Evolutionary conservation across 257 asterid species (phyloP), one percentile per base, ranked within the genome.

Genomic region (Fraxinus pennsylvanica): DNA sequence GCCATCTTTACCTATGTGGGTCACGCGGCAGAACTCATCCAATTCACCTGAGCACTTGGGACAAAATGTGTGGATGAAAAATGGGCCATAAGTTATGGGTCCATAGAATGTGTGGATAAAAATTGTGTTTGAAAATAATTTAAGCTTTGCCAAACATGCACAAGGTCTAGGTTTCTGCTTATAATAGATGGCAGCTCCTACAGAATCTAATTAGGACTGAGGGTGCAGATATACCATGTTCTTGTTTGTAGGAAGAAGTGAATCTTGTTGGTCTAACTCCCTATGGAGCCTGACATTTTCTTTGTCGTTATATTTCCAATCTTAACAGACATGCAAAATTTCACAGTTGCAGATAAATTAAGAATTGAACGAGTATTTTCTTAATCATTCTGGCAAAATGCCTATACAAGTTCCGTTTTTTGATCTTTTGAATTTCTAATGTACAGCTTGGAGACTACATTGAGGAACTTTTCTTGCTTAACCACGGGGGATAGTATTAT

Each of bases 391-490:
- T 74, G 75, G 78, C 57, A 10, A 35, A 73, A 27, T 59, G 12
- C 15, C 21, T 35, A n/a, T 74, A 6, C 21, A 10, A 78, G 30
- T 22, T 9, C 63, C 61, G 38, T 36, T 50, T 61, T 73, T 75
- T 81, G 70, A 78, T 78, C 73, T 47, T 72, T 0, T 59, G 17
- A 57, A 17, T 70, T 25, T 41, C 35, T 76, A 22, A 25, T 86
- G 93, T 43, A 43, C 97, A 92, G 97, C 84, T 84, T 96, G 93
- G 99, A 96, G 95, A 96, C 97, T 0, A 96, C 99, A 1, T 83
- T 96, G 79, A 90, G 99, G 86, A 93, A 96, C 88, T 96, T 96
- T 74, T 93, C 99, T 79, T 96, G 99, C 97, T 86, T 96, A 81
- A 90, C 95, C 79, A 89, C 92, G 0, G 99, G 98, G 54, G 99